Base-by-base conservation (phyloP, 2,329 filamentous ascomycete species). In the Pyrenochaeta sp. region DNA sequence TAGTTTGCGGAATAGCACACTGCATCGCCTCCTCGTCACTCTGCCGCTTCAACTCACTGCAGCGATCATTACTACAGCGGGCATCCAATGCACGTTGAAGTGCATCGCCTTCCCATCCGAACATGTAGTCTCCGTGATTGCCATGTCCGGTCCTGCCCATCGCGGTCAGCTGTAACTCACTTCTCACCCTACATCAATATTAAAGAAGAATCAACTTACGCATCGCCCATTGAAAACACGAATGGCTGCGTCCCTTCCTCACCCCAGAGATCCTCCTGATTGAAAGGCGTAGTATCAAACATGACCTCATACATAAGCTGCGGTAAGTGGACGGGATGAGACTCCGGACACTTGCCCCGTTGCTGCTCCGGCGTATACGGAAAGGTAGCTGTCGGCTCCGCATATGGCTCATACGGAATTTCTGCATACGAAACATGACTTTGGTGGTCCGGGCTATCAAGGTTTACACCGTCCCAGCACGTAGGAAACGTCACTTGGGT, bases 401-500 rank as follows among this genome's bases (percentile, higher is more conserved):
- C 54, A 45, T 73, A 73, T 2, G 69, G 71, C 52, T 73, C 69
- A 46, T 67, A 72, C 46, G 73, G 61, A 58, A 74, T 54, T 22
- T 78, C 59, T 1, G 70, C 61, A 61, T 81, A 82, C 8, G 78
- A 72, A 5, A 81, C 78, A 65, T 82, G 87, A 62, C 80, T 80
- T 74, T 82, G 82, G 78, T 88, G 86, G 72, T 88, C 82, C 0
- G 71, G 56, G 8, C 83, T 83, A 65, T 86, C 84, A 5, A 80
- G 54, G 64, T 82, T 82, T 57, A 77, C 77, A 54, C 82, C 81
- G 58, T 83, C 81, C 81, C 82, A 83, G 75, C 82, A 83, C 28
- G 80, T 82, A 0, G 81, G 81, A 71, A 83, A 83, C 10, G 78
- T 77, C 44, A 83, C 78, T 49, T 62, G 56, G 9, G 79, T 77